phyloP scores from a whole-genome alignment of 139 green algal species.

The Coccomyxa sp. region DNA sequence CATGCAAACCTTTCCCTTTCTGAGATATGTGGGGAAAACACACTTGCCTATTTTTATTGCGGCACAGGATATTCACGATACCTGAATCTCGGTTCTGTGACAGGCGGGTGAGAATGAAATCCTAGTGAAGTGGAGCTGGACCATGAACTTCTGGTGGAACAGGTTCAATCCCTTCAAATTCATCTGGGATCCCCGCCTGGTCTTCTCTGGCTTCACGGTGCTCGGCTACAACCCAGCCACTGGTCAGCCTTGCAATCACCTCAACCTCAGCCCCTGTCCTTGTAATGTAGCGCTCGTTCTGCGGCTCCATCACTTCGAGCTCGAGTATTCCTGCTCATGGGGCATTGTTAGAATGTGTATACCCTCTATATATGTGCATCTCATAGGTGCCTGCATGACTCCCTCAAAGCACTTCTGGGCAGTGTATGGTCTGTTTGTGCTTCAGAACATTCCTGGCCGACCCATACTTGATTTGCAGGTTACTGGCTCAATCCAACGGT shows the following conservation, averaged over 20 bases:
- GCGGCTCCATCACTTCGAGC: no score
- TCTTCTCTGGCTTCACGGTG: slow-evolving; percentile 16
- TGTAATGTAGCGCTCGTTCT: background rate
- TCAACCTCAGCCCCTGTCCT: no score
- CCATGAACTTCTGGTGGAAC: slow-evolving; percentile 32
- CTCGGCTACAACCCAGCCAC: slow-evolving; percentile 20
- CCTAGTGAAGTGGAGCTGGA: slow-evolving; percentile 23
- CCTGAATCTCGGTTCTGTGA: background rate
- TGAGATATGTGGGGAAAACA: background rate
- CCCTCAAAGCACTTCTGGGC: no score
- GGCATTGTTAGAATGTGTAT: no score
- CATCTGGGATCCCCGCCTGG: slow-evolving; percentile 23
- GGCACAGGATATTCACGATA: slow-evolving; percentile 4
- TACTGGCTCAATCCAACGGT: no score
- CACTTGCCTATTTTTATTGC: background rate
- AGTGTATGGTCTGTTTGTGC: no score
- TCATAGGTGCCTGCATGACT: no score
- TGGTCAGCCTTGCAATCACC: background rate
- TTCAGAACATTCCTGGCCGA: no score
- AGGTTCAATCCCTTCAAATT: slow-evolving; percentile 16
- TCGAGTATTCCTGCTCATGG: no score
- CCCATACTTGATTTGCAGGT: no score
- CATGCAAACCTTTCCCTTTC: background rate
- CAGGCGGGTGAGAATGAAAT: slow-evolving; percentile 3
- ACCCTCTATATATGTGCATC: no score